Evolutionary conservation across 257 asterid species (phyloP).

Genomic region (Verbascum thapsus): DNA sequence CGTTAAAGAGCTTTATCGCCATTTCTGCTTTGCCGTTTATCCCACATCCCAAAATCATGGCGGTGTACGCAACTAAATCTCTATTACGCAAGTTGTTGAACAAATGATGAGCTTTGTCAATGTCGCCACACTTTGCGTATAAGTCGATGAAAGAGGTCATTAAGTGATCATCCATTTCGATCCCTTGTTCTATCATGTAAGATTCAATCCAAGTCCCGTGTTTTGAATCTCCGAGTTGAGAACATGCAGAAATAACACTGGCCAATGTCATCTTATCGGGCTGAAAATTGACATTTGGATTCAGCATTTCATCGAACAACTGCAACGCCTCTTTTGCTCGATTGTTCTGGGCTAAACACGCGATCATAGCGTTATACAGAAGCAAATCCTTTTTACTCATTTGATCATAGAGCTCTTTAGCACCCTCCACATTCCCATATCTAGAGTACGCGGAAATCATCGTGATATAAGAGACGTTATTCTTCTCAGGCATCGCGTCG

Average conservation of each 20-base stretch:
- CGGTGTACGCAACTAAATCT: conserved; percentile 82
- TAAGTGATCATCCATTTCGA: conserved; percentile 75
- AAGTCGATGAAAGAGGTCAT: conserved; percentile 79
- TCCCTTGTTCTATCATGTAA: conserved; percentile 55
- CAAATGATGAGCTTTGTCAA: conserved; percentile 69
- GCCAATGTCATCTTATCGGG: conserved; percentile 80
- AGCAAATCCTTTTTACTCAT: conserved; percentile 45
- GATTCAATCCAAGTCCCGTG: conserved; percentile 58
- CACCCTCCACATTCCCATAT: conserved; percentile 64
- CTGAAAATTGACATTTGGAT: conserved; percentile 34
- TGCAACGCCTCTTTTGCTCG: conserved; percentile 68
- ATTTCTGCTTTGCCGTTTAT: conserved; percentile 72
- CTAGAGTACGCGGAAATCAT: conserved; percentile 83
- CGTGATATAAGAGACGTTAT: conserved; percentile 60
- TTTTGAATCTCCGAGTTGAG: conserved; percentile 76
- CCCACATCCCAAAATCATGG: conserved; percentile 86
- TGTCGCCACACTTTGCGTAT: conserved; percentile 72
- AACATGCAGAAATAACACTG: conserved; percentile 78
- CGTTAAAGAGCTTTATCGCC: conserved; percentile 64
- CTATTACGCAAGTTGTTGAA: conserved; percentile 47
- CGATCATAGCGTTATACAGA: conserved; percentile 73
- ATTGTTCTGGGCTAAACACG: conserved; percentile 76
- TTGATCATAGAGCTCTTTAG: conserved; percentile 52
- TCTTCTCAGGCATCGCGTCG: conserved; percentile 64
- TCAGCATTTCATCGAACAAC: conserved; percentile 70